Base-by-base conservation (phyloP, 305 asterid species). In the Rubia tinctorum region DNA sequence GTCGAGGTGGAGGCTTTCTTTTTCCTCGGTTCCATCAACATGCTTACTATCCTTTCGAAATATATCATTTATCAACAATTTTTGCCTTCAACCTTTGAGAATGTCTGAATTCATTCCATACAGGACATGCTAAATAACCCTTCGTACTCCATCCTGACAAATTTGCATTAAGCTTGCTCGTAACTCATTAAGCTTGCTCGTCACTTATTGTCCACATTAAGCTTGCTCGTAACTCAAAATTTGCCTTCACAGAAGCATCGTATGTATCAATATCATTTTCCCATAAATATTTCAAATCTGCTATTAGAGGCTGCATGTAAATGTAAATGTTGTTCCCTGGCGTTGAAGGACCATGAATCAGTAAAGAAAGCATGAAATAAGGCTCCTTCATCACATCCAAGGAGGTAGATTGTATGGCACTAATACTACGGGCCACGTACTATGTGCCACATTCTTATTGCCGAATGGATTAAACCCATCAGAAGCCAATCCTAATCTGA, bases 391-490 rank as follows among this genome's bases (percentile, higher is more conserved):
- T 78, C 43, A 74, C 68, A 73, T 45, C 71, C 7, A 37, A 37
- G 7, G 40, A 37, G 76, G 80, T 0, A 78, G 8, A 64, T 81
- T 77, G 20, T 71, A 78, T 18, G 72, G 64, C 11, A 65, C 49
- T 5, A 71, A 15, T 10, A 81, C 40, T 2, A 81, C 71, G 7
- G 62, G 82, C 78, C 82, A 71, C 8, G 71, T 68, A 22, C 77
- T 71, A 34, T 78, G 71, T 11, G 53, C 5, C 2, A 7, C 66
- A 62, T 45, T 62, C 80, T 75, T 60, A 8, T 15, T 68, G 20
- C 5, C 53, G 55, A 81, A 75, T 8, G 71, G 77, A 72, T 64
- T 78, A 55, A 78, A 81, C 0, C 80, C 79, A 68, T 77, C 78
- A 25, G 65, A n/a, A 4, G 74, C 76, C 15, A 78, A 53, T 0